phyloP scores from a whole-genome alignment of 345 rosid species.

The Camelina neglecta region DNA sequence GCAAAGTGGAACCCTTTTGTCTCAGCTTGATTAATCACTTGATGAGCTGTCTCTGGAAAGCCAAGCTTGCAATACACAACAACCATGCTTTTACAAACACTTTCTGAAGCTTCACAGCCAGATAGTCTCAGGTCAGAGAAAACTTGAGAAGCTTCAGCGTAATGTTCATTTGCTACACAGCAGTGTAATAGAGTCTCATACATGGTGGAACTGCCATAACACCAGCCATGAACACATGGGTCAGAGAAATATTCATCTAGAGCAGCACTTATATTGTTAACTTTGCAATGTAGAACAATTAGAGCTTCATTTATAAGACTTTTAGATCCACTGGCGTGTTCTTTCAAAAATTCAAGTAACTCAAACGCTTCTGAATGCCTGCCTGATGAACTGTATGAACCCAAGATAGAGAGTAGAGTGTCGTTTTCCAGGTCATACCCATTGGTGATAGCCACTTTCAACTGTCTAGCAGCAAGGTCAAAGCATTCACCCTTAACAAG shows the following conservation, averaged over 20 bases:
- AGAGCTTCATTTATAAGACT: constrained; percentile 69
- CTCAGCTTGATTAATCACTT: constrained; percentile 64
- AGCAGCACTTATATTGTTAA: constrained; percentile 65
- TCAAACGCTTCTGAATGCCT: constrained; percentile 79
- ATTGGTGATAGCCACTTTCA: constrained; percentile 60
- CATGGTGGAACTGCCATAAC: constrained; percentile 56
- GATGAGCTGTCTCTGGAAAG: constrained; percentile 89
- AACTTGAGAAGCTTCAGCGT: constrained; percentile 82
- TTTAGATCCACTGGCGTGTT: constrained; percentile 53
- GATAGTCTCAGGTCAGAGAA: constrained; percentile 80
- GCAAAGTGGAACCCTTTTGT: constrained; percentile 55
- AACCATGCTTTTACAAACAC: constrained; percentile 60
- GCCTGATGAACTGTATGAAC: constrained; percentile 77
- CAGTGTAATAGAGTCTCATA: constrained; percentile 74
- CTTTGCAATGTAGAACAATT: constrained; percentile 74
- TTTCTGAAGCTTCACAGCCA: constrained; percentile 61
- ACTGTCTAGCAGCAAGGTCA: constrained; percentile 75
- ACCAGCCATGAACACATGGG: constrained; percentile 51
- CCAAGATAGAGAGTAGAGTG: constrained; percentile 67
- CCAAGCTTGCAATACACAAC: constrained; percentile 69
- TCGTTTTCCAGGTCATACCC: constrained; percentile 63
- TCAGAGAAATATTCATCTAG: constrained; percentile 61
- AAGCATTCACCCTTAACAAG: constrained; percentile 88
- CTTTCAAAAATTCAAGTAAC: constrained; percentile 75
- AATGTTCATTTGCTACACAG: constrained; percentile 63